Evolutionary conservation across 169 alveolate species (phyloP).

Genomic region (Perkinsus olseni): DNA sequence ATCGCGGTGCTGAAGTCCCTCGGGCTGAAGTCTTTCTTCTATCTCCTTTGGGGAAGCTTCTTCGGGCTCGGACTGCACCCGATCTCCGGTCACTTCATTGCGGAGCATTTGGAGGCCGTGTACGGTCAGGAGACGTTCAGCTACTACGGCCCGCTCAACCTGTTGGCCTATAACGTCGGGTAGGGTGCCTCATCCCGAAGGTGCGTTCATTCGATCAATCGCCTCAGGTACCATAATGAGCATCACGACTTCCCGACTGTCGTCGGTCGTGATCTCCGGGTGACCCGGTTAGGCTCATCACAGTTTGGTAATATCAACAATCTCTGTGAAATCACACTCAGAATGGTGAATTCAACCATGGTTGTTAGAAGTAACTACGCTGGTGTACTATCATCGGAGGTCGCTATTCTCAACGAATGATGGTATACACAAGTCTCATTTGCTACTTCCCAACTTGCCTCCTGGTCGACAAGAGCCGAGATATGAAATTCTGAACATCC

Average conservation of each 20-base stretch:
- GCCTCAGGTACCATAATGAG: constrained; percentile 51
- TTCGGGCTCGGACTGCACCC: constrained; percentile 54
- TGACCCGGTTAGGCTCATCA: too few species aligned
- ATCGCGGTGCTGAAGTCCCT: constrained; percentile 12
- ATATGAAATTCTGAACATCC: too few species aligned
- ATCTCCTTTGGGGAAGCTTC: constrained; percentile 37
- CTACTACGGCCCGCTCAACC: constrained; percentile 56
- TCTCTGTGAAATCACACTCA: too few species aligned
- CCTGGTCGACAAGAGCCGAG: too few species aligned
- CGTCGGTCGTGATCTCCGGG: constrained; percentile 48
- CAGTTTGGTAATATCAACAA: too few species aligned
- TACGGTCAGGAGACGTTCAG: constrained; percentile 55
- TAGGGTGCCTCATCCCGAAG: neutral
- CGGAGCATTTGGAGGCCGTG: constrained; percentile 57
- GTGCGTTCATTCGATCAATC: neutral
- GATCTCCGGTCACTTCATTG: constrained; percentile 56
- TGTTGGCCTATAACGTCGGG: constrained; percentile 54
- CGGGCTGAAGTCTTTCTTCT: constrained; percentile 37
- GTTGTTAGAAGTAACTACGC: too few species aligned
- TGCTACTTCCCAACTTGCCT: too few species aligned
- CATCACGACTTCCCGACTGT: constrained; percentile 63
- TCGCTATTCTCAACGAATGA: too few species aligned
- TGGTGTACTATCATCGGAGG: too few species aligned
- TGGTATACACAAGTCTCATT: too few species aligned
- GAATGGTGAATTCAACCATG: too few species aligned